A percentile compares a stretch with the other conserved stretches of the same genome.
Evolutionary conservation across 139 green algal species (phyloP).

Genomic region (Tetradesmus lagerheimii): DNA sequence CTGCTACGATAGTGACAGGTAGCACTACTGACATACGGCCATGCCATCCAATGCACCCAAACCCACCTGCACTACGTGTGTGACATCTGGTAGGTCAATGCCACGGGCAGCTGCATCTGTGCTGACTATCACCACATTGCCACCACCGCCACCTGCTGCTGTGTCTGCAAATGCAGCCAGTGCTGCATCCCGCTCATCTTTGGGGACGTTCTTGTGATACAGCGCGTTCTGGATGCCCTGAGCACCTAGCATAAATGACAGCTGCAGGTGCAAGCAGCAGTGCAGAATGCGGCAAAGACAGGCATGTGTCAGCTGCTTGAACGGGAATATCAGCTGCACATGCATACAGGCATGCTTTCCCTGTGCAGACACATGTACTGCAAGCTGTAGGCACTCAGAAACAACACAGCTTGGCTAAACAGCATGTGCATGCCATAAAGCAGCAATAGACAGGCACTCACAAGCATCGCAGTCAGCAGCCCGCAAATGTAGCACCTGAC

Average conservation of each 20-base stretch:
- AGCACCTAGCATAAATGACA: conserved; percentile 48
- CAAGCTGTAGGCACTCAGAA: background rate
- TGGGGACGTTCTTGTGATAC: conserved; percentile 72
- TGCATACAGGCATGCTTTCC: too few species aligned
- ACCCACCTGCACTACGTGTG: conserved; percentile 74
- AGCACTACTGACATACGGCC: too few species aligned
- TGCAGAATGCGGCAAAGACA: background rate
- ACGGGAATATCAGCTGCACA: too few species aligned
- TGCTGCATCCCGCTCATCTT: conserved; percentile 55
- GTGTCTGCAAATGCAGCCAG: conserved; percentile 58
- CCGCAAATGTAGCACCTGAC: background rate
- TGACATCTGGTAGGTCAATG: conserved; percentile 88
- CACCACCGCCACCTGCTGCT: background rate
- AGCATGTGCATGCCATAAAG: too few species aligned
- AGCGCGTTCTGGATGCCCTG: conserved; percentile 33
- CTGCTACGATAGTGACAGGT: too few species aligned
- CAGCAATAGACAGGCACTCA: too few species aligned
- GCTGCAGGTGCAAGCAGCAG: conserved; percentile 9
- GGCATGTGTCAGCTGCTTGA: too few species aligned
- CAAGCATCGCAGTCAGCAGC: conserved; percentile 8
- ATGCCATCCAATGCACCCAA: too few species aligned
- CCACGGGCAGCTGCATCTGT: conserved; percentile 94
- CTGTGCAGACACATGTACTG: background rate
- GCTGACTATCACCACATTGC: conserved; percentile 86
- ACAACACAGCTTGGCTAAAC: too few species aligned